Percentiles rank a stretch among this genome's conserved stretches.
Evolutionary conservation across 148 eudicot species (phyloP).

Genomic region (Polygonum maritimum): DNA sequence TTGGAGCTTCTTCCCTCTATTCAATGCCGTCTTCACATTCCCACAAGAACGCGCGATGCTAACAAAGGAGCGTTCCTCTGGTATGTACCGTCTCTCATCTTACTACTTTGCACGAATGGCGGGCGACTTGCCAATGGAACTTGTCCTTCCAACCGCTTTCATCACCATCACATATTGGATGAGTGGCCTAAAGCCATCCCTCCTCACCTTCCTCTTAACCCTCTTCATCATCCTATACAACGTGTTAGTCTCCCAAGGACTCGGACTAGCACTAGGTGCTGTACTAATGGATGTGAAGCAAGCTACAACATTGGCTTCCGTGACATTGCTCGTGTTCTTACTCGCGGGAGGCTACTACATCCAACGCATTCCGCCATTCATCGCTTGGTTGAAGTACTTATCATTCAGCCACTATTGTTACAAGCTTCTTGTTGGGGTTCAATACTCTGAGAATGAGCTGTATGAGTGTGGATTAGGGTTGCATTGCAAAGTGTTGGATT

Average conservation of each 20-base stretch:
- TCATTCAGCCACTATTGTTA: constrained; percentile 75
- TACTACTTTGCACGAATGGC: constrained; percentile 65
- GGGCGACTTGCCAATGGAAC: constrained; percentile 88
- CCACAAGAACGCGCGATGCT: constrained; percentile 83
- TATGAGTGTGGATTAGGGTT: constrained; percentile 44
- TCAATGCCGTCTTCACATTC: constrained; percentile 69
- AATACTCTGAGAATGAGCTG: constrained; percentile 42
- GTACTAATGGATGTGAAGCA: constrained; percentile 72
- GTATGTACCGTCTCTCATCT: constrained; percentile 82
- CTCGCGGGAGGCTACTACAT: constrained; percentile 79
- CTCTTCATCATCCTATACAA: constrained; percentile 48
- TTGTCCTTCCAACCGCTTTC: constrained; percentile 69
- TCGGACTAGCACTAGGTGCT: constrained; percentile 85
- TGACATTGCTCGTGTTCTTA: constrained; percentile 61
- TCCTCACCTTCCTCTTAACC: constrained; percentile 40
- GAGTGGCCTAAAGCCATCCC: constrained; percentile 74
- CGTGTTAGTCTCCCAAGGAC: constrained; percentile 78
- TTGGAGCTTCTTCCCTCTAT: constrained; percentile 89
- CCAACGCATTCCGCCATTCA: constrained; percentile 52
- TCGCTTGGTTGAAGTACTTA: constrained; percentile 64
- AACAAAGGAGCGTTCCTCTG: constrained; percentile 50
- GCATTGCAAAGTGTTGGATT: constrained; percentile 52
- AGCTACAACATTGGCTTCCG: constrained; percentile 72
- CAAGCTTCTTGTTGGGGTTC: constrained; percentile 69
- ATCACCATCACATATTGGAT: constrained; percentile 64